Conservation (phyloP, 169 alveolate genomes). For the Plasmodium malariae region DNA sequence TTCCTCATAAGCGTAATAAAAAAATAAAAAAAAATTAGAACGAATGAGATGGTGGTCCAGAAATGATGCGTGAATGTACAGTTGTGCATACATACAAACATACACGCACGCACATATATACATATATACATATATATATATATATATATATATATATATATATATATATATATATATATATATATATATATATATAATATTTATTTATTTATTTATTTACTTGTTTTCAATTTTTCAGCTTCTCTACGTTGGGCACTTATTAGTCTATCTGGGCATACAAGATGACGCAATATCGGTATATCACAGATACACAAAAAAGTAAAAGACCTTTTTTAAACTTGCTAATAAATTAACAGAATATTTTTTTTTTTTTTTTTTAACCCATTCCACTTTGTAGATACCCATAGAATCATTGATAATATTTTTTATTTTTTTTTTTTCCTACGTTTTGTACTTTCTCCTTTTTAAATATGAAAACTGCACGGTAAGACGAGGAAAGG, state of each 20-base stretch:
- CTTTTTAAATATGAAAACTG: slow-evolving; percentile 44
- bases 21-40: not conserved
- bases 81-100: too few relatives aligned
- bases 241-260: slow-evolving; percentile 32
- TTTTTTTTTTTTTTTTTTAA: not conserved
- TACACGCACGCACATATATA: too few relatives aligned
- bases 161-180: not conserved
- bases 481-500: slow-evolving; percentile 11
- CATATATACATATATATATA: too few relatives aligned
- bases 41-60: not conserved
- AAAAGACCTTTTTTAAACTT: not conserved
- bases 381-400: slow-evolving; percentile 13
- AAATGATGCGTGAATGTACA: too few relatives aligned
- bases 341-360: too few relatives aligned
- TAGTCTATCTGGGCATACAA: slow-evolving; percentile 26
- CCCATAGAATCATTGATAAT: slow-evolving; percentile 20
- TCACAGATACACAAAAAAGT: not conserved
- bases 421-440: slow-evolving; percentile 13
- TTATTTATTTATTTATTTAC: not conserved
- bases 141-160: too few relatives aligned
- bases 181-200: too few relatives aligned
- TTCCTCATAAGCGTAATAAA: slow-evolving; percentile 20
- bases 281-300: slow-evolving; percentile 33
- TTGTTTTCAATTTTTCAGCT: slow-evolving; percentile 18
- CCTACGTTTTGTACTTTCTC: slow-evolving; percentile 20